Evolutionary conservation across 495 filamentous ascomycete species (phyloP).

Genomic region (Daldinia childiae): DNA sequence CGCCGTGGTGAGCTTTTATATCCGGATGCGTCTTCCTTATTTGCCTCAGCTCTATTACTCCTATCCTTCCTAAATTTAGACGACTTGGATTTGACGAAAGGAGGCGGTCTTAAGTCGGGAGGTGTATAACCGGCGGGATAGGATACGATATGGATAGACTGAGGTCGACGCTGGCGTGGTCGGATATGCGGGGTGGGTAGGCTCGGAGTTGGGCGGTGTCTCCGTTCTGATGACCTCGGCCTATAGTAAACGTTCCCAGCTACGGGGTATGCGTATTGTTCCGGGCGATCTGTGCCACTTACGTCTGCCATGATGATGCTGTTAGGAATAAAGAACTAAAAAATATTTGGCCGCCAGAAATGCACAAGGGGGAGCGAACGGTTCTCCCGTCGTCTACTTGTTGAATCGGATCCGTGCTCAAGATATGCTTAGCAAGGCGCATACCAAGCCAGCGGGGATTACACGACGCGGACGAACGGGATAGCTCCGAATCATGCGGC

Average conservation of each 20-base stretch:
- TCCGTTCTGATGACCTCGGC: slow-evolving; percentile 48
- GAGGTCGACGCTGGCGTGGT: slow-evolving; percentile 61
- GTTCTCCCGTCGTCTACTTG: slow-evolving; percentile 13
- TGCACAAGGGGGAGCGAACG: slow-evolving; percentile 16
- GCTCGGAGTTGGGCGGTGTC: slow-evolving; percentile 43
- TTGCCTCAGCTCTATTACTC: slow-evolving; percentile 35
- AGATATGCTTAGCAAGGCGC: slow-evolving; percentile 20
- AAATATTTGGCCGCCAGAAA: slow-evolving; percentile 22
- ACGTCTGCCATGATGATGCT: slow-evolving; percentile 36
- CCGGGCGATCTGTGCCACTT: slow-evolving; percentile 35
- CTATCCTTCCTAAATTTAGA: slow-evolving; percentile 45
- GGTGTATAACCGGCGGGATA: slow-evolving; percentile 62
- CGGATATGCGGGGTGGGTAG: slow-evolving; percentile 61
- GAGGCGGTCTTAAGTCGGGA: slow-evolving; percentile 54
- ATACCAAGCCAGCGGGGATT: slow-evolving; percentile 19
- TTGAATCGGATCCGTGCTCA: slow-evolving; percentile 9
- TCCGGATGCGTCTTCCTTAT: slow-evolving; percentile 36
- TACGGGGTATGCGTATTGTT: slow-evolving; percentile 48
- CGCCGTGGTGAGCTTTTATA: slow-evolving; percentile 41
- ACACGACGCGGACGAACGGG: slow-evolving; percentile 16
- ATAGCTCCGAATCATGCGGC: slow-evolving; percentile 27
- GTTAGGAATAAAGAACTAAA: slow-evolving; percentile 42
- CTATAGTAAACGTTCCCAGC: slow-evolving; percentile 56
- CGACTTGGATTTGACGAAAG: slow-evolving; percentile 31
- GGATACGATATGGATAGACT: slow-evolving; percentile 65